phyloP scores from a whole-genome alignment of 179 eudicot species.

The Amaranthus tricolor region DNA sequence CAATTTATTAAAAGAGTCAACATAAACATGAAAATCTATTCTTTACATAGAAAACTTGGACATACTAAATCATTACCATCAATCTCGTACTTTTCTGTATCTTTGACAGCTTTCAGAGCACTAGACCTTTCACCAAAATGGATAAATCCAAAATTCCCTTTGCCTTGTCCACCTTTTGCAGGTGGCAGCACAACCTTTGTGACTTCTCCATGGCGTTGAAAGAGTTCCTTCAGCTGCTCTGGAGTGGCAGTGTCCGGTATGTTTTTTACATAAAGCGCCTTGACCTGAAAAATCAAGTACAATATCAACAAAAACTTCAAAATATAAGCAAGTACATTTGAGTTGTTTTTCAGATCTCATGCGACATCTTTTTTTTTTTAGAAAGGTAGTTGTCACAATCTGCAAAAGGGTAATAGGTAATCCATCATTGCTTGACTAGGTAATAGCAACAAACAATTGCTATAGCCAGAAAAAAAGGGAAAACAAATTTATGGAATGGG shows the following conservation, averaged over 20 bases:
- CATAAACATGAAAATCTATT: neutral
- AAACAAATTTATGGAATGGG: too few species aligned
- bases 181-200: slow-evolving; percentile 96
- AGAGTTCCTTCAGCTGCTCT: slow-evolving; percentile 83
- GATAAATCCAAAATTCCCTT: slow-evolving; percentile 89
- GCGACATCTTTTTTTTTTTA: neutral
- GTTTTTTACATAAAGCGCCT: slow-evolving; percentile 96
- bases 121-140: slow-evolving; percentile 95
- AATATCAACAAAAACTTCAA: neutral
- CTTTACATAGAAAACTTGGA: neutral
- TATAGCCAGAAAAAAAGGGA: too few species aligned
- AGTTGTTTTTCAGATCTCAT: neutral
- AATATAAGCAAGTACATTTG: neutral
- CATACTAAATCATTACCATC: slow-evolving; percentile 52
- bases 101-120: slow-evolving; percentile 91
- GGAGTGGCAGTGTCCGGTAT: slow-evolving; percentile 81
- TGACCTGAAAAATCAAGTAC: slow-evolving; percentile 55
- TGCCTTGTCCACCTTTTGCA: slow-evolving; percentile 78
- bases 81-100: slow-evolving; percentile 81
- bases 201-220: slow-evolving; percentile 95
- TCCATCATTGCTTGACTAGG: neutral
- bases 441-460: neutral
- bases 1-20: neutral
- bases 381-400: neutral
- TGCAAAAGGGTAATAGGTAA: neutral